Percentiles rank a stretch among this genome's conserved stretches.
Conservation (phyloP, 2,329 filamentous ascomycete genomes). For the Fonsecaea monophora region DNA sequence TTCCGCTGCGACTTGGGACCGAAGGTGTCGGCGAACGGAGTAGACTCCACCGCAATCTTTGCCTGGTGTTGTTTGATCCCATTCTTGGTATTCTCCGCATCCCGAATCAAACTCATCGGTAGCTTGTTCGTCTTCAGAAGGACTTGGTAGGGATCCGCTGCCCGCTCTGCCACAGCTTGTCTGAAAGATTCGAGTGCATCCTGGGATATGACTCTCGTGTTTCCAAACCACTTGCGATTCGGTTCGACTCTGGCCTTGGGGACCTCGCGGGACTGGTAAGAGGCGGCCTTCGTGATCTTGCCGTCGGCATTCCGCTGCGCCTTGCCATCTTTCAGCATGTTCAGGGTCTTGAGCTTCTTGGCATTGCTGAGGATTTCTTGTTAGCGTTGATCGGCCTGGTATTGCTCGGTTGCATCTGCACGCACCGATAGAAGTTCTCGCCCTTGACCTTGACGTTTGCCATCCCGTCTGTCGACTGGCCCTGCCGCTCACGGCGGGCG, state of each 20-base stretch:
- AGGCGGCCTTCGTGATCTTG: slow-evolving; percentile 82
- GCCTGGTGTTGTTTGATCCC: slow-evolving; percentile 90
- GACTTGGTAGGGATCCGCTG: slow-evolving; percentile 88
- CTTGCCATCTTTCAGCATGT: slow-evolving; percentile 88
- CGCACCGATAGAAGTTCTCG: slow-evolving; percentile 94
- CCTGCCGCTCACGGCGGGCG: slow-evolving; percentile 80
- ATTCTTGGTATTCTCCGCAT: slow-evolving; percentile 73
- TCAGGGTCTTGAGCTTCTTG: slow-evolving; percentile 87
- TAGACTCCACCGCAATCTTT: slow-evolving; percentile 89
- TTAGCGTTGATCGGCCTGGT: slow-evolving; percentile 26
- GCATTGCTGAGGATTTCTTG: slow-evolving; percentile 59
- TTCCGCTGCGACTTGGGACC: slow-evolving; percentile 94
- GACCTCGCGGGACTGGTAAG: slow-evolving; percentile 80
- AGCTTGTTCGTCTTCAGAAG: slow-evolving; percentile 97
- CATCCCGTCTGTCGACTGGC: slow-evolving; percentile 84
- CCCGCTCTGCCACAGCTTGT: slow-evolving; percentile 88
- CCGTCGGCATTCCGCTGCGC: slow-evolving; percentile 81
- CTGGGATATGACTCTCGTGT: slow-evolving; percentile 88
- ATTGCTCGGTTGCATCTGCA: slow-evolving; percentile 6
- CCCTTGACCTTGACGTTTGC: slow-evolving; percentile 91
- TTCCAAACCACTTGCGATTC: slow-evolving; percentile 97
- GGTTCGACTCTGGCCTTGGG: slow-evolving; percentile 90
- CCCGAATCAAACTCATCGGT: slow-evolving; percentile 90
- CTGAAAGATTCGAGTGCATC: slow-evolving; percentile 86
- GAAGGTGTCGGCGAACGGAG: slow-evolving; percentile 87